These are phyloP conservation scores for Carnegiea gigantea DNA, from an alignment of 179 eudicot species.

Conservation along the genomic window DNA sequence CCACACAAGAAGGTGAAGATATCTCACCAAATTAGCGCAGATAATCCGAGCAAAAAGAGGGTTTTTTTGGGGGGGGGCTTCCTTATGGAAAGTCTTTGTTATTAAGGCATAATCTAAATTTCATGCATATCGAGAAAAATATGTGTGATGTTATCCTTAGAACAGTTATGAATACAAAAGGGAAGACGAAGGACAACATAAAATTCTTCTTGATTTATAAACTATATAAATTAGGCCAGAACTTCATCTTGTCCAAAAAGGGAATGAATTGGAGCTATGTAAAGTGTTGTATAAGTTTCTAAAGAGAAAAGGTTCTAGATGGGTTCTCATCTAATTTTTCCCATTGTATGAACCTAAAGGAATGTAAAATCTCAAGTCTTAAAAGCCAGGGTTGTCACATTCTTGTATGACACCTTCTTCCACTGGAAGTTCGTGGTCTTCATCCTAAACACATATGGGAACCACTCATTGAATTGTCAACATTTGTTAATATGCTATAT, in stretches of 20 bases:
- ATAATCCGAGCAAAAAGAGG: not conserved
- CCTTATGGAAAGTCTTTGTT: not conserved
- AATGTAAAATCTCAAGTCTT: not conserved
- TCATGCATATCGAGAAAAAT: not conserved
- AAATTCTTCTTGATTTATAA: not conserved
- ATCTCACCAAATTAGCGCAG: not conserved
- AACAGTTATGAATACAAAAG: too few species aligned
- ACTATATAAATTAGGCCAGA: not conserved
- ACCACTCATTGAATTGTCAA: too few species aligned
- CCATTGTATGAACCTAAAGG: slow-evolving; percentile 5
- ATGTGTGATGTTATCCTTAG: too few species aligned
- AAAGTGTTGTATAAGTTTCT: slow-evolving; percentile 10
- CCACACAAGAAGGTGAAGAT: not conserved
- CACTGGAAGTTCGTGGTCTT: not conserved
- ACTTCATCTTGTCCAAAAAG: not conserved
- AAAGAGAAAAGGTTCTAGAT: not conserved
- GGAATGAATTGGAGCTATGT: not conserved
- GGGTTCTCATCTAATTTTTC: slow-evolving; percentile 17
- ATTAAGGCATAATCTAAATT: not conserved
- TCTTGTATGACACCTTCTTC: not conserved
- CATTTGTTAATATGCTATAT: too few species aligned
- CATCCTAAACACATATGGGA: too few species aligned
- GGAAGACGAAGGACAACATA: too few species aligned
- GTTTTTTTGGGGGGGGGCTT: not conserved
- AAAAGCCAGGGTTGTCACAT: slow-evolving; percentile 21